Base-by-base conservation (phyloP, 345 rosid genomes). In the Zanthoxylum bungeanum region DNA sequence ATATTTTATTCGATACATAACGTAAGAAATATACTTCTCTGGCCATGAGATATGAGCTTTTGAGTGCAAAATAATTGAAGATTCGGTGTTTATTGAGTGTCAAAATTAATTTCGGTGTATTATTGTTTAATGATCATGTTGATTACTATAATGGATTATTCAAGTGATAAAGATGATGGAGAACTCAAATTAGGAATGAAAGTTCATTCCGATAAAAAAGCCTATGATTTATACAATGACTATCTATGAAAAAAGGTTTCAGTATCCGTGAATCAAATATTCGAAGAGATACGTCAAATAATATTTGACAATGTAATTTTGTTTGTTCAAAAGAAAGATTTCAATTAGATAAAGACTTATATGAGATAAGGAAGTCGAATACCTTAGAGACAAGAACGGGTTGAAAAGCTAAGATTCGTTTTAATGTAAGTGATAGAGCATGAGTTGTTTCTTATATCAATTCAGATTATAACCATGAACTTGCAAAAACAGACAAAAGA, bases 261-360 rank as follows among this genome's bases (percentile, higher is more conserved):
- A 76, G 79, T 55, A 57, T 76, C 9, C 76, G 69, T 9, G 60
- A 61, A 55, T 76, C 61, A 4, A 67, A 72, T 36, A 3, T 60
- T 22, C 31, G 44, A 42, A 37, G 57, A 37, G 27, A 42, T 40
- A 22, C 42, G 5, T 60, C 64, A 0, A 64, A 55, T 9, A 55
- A 10, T 33, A 72, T 72, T 21, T 25, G 58, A 25, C 73, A 77
- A 25, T 37, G 55, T 11, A 59, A 67, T 4, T 72, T 27, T 66
- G 30, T 66, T 27, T 76, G 76, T 47, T 66, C 67, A 10, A 71
- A 76, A 42, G 59, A 76, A 42, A 69, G 80, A 9, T 66, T 60
- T 37, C 52, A 66, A 14, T 27, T 24, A 22, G 50, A 58, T 33
- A 50, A 68, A 44, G 36, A 44, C 27, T 49, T 42, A 1, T 47